Percentiles rank a stretch among this genome's conserved stretches.
Evolutionary conservation across 352 stramenopile species (phyloP).

Genomic region (Phytophthora lateralis): DNA sequence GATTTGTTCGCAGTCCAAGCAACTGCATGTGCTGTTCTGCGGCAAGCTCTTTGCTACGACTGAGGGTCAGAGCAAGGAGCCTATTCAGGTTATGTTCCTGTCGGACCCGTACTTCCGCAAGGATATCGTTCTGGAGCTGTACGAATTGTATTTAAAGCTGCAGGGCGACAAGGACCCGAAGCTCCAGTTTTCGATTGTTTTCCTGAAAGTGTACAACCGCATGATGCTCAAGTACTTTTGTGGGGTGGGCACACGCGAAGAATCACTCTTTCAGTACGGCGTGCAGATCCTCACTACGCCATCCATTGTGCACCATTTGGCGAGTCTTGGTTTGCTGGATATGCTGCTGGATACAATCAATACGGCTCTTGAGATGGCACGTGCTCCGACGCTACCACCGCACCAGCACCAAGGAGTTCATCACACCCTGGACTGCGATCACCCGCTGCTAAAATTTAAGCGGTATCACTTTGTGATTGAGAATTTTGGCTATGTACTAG

Average conservation of each 20-base stretch:
- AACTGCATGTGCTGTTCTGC: constrained; percentile 72
- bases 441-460: constrained; percentile 92
- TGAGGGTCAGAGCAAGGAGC: constrained; percentile 51
- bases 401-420: constrained; percentile 31
- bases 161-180: constrained; percentile 96
- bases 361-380: constrained; percentile 72
- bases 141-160: constrained; percentile 95
- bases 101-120: constrained; percentile 96
- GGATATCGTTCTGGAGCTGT: constrained; percentile 89
- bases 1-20: constrained; percentile 62
- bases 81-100: constrained; percentile 91
- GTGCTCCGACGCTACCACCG: constrained; percentile 34
- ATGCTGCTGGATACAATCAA: constrained; percentile 83
- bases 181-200: constrained; percentile 90
- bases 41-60: constrained; percentile 61
- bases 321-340: constrained; percentile 65
- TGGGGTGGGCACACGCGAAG: constrained; percentile 88
- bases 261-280: constrained; percentile 91
- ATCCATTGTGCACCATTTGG: constrained; percentile 80
- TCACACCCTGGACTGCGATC: constrained; percentile 89
- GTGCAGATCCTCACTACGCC: constrained; percentile 96
- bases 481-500: constrained; percentile 96
- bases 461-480: constrained; percentile 92
- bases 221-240: constrained; percentile 91
- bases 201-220: constrained; percentile 83